These are phyloP conservation scores for Oxyria digyna DNA, from an alignment of 148 eudicot genomes.

Conservation along the genomic window DNA sequence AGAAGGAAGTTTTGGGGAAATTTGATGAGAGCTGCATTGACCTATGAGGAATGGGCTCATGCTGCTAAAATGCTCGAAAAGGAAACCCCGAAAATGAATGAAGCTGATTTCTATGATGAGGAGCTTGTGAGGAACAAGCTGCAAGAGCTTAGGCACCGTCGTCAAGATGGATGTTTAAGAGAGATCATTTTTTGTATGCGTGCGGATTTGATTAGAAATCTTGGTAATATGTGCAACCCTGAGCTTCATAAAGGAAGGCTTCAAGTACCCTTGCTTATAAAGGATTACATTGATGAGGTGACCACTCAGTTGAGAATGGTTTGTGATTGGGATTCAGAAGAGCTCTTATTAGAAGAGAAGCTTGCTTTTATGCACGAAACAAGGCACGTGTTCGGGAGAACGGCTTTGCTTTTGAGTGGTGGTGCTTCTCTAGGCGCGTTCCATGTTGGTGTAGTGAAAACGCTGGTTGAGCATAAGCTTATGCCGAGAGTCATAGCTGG, in stretches of 20 bases:
- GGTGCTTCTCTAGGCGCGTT: slow-evolving; percentile 95
- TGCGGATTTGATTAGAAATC: slow-evolving; percentile 79
- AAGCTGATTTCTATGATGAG: slow-evolving; percentile 60
- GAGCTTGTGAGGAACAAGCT: slow-evolving; percentile 84
- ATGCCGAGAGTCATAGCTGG: slow-evolving; percentile 87
- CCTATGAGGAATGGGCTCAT: slow-evolving; percentile 91
- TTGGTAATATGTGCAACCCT: slow-evolving; percentile 93
- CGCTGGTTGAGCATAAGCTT: slow-evolving; percentile 82
- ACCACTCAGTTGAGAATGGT: slow-evolving; percentile 83
- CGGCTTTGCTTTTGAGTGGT: slow-evolving; percentile 95
- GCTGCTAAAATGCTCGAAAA: slow-evolving; percentile 88
- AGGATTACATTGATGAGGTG: slow-evolving; percentile 87
- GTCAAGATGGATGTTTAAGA: slow-evolving; percentile 70
- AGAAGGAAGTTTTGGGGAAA: slow-evolving; percentile 92
- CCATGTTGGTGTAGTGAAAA: slow-evolving; percentile 85
- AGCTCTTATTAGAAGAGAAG: slow-evolving; percentile 80
- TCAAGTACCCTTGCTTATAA: slow-evolving; percentile 77
- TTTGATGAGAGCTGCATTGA: slow-evolving; percentile 73
- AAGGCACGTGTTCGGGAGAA: slow-evolving; percentile 95
- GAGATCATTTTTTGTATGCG: slow-evolving; percentile 86
- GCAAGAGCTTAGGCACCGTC: slow-evolving; percentile 70
- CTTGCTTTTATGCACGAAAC: slow-evolving; percentile 97
- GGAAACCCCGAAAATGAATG: slow-evolving; percentile 59
- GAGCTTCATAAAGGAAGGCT: slow-evolving; percentile 92
- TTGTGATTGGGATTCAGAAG: slow-evolving; percentile 82